Conservation (phyloP, 2,329 filamentous ascomycete species). For the Scedosporium boydii region DNA sequence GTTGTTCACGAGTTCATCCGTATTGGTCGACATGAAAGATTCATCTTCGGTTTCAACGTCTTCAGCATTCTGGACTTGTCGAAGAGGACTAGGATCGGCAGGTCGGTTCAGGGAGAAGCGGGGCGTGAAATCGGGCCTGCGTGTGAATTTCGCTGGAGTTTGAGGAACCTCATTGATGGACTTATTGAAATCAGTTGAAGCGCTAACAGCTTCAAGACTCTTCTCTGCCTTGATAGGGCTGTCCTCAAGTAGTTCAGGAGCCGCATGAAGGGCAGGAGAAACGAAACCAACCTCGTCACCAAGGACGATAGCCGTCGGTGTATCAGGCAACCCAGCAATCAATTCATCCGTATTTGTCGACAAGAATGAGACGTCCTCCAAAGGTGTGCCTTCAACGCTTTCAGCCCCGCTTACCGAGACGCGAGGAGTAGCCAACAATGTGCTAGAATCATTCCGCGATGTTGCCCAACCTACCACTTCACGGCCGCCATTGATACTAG, state of each 20-base stretch:
- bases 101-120: background rate
- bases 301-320: background rate
- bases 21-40: conserved; percentile 3
- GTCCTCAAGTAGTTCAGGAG: background rate
- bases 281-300: background rate
- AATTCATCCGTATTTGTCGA: conserved; percentile 1
- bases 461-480: background rate
- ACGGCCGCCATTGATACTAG: background rate
- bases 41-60: background rate
- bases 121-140: background rate
- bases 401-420: background rate
- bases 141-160: background rate
- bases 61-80: background rate
- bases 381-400: background rate
- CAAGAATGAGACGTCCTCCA: background rate
- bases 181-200: background rate
- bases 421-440: background rate
- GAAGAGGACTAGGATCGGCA: background rate
- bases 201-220: too few relatives aligned
- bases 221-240: background rate
- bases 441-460: background rate
- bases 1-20: background rate
- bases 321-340: background rate
- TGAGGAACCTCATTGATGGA: background rate
- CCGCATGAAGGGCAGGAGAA: background rate